These are phyloP conservation scores for Saccharum hybrid DNA, from an alignment of 202 grass and related monocot species.

Conservation along the genomic window DNA sequence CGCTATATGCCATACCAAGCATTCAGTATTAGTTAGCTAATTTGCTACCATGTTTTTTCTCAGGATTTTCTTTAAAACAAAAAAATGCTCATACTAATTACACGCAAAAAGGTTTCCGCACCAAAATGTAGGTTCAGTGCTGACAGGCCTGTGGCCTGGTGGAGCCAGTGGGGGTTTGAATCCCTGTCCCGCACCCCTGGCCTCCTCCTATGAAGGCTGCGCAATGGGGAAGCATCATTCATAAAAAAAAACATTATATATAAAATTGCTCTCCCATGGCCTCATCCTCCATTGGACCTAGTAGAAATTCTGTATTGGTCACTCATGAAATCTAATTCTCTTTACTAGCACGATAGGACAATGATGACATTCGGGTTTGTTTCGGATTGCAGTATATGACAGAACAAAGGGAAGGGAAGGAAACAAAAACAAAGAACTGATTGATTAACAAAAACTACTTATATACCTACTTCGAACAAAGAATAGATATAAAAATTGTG, in stretches of 20 bases:
- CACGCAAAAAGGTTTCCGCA: not conserved
- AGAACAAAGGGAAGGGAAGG: conserved; percentile 10
- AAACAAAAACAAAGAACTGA: not conserved
- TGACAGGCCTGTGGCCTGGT: not conserved
- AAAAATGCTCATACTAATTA: not conserved
- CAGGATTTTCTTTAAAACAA: not conserved
- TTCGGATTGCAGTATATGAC: not conserved
- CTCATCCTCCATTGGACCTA: not conserved
- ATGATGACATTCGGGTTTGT: not conserved
- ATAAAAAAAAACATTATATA: not conserved
- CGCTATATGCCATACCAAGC: not conserved
- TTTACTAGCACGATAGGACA: not conserved
- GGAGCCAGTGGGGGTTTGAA: not conserved
- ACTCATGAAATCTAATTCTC: not conserved
- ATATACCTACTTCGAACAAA: not conserved
- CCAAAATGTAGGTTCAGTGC: not conserved
- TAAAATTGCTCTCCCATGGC: not conserved
- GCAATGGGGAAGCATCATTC: not conserved
- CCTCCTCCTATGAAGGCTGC: not conserved
- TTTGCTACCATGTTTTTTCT: not conserved
- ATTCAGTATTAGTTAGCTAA: conserved; percentile 13
- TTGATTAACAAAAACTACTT: not conserved
- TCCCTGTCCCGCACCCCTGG: not conserved
- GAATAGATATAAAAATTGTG: not conserved
- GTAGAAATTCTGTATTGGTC: not conserved